phyloP scores from a whole-genome alignment of 352 stramenopile genomes.

The Aphanomyces cochlioides region DNA sequence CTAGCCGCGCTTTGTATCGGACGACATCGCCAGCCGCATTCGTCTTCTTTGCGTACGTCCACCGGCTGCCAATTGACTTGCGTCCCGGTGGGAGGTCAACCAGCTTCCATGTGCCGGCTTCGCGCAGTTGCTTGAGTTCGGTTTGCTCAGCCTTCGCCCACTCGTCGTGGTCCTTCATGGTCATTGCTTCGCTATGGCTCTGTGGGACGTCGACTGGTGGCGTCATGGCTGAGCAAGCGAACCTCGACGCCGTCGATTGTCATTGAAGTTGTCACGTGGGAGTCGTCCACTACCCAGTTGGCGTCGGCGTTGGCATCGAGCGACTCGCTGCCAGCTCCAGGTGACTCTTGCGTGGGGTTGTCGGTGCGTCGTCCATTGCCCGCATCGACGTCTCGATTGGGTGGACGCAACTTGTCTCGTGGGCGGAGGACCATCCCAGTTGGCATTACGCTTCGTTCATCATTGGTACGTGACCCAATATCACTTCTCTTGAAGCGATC shows the following conservation, averaged over 20 bases:
- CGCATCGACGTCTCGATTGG: too few relatives aligned
- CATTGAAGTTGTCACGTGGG: background rate
- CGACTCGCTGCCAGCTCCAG: background rate
- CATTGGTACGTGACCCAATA: too few relatives aligned
- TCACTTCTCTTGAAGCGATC: too few relatives aligned
- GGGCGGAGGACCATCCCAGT: too few relatives aligned
- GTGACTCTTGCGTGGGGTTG: too few relatives aligned
- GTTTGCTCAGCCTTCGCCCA: background rate
- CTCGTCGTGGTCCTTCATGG: background rate
- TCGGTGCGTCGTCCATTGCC: too few relatives aligned
- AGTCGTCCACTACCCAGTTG: background rate
- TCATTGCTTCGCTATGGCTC: background rate
- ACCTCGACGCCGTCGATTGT: background rate
- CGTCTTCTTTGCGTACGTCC: constrained; percentile 40
- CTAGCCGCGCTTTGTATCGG: constrained; percentile 38
- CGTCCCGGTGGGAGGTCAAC: background rate
- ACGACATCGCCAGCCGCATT: constrained; percentile 37
- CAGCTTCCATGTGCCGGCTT: background rate
- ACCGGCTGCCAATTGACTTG: constrained; percentile 35
- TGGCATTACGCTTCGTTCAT: too few relatives aligned
- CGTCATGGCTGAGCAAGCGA: background rate
- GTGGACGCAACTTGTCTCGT: too few relatives aligned
- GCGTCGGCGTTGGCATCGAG: background rate
- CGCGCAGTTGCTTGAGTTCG: constrained; percentile 6
- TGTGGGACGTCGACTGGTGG: background rate